Percentiles rank a stretch among this genome's conserved stretches.
These are phyloP conservation scores for Clausena lansium DNA, from an alignment of 345 rosid genomes.

Conservation along the genomic window DNA sequence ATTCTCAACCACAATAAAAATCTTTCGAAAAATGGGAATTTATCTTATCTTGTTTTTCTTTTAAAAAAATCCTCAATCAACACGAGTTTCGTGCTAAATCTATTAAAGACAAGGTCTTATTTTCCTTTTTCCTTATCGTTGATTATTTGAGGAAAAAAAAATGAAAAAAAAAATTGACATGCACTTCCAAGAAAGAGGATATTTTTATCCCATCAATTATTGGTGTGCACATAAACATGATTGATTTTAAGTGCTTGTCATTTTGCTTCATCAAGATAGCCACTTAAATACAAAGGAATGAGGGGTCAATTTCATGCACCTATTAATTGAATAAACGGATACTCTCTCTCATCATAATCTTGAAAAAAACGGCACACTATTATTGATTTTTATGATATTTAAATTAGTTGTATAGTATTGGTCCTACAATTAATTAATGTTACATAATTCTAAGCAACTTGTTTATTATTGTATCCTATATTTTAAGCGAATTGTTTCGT, in stretches of 20 bases:
- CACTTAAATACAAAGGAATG: not conserved
- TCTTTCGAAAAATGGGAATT: not conserved
- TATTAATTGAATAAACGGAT: not conserved
- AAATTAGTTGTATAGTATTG: not conserved
- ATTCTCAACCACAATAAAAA: not conserved
- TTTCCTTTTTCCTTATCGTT: not conserved
- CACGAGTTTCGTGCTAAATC: not conserved
- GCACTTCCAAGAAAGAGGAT: not conserved
- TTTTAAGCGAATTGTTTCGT: not conserved
- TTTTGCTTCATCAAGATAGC: not conserved
- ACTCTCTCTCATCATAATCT: not conserved
- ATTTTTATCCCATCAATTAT: not conserved
- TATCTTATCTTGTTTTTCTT: not conserved
- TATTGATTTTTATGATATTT: not conserved
- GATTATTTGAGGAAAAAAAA: not conserved
- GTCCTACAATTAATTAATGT: slow-evolving; percentile 1
- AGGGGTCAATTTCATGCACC: not conserved
- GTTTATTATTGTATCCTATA: not conserved
- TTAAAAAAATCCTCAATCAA: not conserved
- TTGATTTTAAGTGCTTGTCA: slow-evolving; percentile 2
- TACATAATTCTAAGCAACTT: not conserved
- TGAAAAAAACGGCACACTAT: not conserved
- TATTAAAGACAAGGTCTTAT: not conserved
- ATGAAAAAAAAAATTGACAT: not conserved
- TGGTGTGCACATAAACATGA: not conserved